phyloP scores from a whole-genome alignment of 352 stramenopile species.

The Phytophthora cryptogea region DNA sequence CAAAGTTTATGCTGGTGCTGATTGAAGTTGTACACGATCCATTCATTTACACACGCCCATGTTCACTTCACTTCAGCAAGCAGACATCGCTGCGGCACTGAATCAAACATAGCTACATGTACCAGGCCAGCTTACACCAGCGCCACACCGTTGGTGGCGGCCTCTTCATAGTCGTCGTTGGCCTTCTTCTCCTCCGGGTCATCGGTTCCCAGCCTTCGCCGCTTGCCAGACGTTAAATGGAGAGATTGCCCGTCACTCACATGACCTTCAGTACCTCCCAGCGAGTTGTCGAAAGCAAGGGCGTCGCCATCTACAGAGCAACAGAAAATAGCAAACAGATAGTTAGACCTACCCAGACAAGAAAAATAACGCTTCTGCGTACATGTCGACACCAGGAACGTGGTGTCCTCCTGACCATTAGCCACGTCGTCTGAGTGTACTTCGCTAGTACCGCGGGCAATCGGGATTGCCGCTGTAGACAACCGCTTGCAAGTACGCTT shows the following conservation, averaged over 20 bases:
- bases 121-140: constrained; percentile 22
- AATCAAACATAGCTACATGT: neutral
- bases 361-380: constrained; percentile 12
- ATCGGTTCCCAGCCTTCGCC: constrained; percentile 23
- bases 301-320: constrained; percentile 36
- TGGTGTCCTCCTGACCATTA: constrained; percentile 30
- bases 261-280: constrained; percentile 23
- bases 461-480: constrained; percentile 4
- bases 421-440: constrained; percentile 24
- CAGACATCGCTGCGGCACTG: neutral
- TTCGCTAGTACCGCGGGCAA: constrained; percentile 10
- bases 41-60: neutral
- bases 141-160: constrained; percentile 15
- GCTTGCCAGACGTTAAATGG: constrained; percentile 23
- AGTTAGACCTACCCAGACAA: constrained; percentile 4
- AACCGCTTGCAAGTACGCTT: constrained; percentile 82
- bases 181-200: constrained; percentile 24
- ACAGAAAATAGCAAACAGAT: constrained; percentile 1
- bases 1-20: neutral
- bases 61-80: neutral
- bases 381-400: constrained; percentile 42
- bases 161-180: constrained; percentile 17
- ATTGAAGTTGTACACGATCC: neutral
- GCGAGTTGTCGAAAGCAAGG: constrained; percentile 40
- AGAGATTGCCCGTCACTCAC: constrained; percentile 21